Evolutionary conservation across 2,329 filamentous ascomycete species (phyloP), one percentile per base, ranked within the genome.

Genomic region (Drechslerella stenobrocha): DNA sequence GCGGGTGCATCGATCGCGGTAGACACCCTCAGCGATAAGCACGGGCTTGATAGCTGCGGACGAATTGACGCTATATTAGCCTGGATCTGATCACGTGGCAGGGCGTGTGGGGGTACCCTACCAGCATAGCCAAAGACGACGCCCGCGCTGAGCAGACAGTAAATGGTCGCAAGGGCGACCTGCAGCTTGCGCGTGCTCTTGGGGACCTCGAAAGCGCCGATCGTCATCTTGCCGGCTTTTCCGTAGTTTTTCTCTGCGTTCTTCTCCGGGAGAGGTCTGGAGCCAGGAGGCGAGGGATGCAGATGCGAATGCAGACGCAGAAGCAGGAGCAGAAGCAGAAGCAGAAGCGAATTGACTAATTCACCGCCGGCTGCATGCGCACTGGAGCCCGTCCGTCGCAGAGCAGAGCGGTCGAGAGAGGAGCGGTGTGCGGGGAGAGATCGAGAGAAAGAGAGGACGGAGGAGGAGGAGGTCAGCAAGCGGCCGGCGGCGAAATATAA

Each of bases 71-170:
- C 6, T 24, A 24, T 7, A 45, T 67, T 47, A 67, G 50, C 32
- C 4, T 5, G 18, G 6, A 30, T n/a, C n/a, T n/a, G 28, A 45
- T 60, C 55, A 66, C 37, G 52, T 52, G 61, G 7, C 7, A 18
- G 22, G n/a, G 18, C 11, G 15, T 26, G 34, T 20, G n/a, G 18
- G 30, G 45, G 6, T 13, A 34, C 59, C 69, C 2, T 52, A 70
- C 69, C 73, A 11, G 89, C 89, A 76, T 89, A 95, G 30, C 89
- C 89, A 76, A 93, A 93, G 15, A 93, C 84, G 37, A 90, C 80
- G 1, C 89, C 91, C 2, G 90, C 86, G 4, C 88, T 84, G 66
- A 95, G 81, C 32, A 91, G 81, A 76, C 88, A 92, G 75, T 87
- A 88, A 8, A 88, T 72, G 0, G 89, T 84, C 3, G 85, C 87